These are phyloP conservation scores for Beauveria varroae DNA, from an alignment of 2,329 filamentous ascomycete species.

Conservation along the genomic window DNA sequence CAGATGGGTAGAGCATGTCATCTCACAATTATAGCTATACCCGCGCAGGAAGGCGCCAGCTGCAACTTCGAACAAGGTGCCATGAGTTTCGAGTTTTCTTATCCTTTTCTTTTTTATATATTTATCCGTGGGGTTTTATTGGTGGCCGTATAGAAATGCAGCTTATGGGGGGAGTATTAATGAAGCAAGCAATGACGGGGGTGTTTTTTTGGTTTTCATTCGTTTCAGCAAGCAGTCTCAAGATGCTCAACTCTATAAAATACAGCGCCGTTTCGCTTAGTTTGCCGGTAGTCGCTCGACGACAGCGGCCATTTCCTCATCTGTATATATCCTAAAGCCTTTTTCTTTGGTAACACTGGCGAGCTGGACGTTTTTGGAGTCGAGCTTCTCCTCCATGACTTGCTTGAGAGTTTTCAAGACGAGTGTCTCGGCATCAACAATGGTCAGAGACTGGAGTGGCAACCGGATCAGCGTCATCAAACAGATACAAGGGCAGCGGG, in stretches of 20 bases:
- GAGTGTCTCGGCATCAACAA: constrained; percentile 86
- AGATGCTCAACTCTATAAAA: constrained; percentile 13
- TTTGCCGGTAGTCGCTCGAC: constrained; percentile 74
- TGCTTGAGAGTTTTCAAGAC: constrained; percentile 98
- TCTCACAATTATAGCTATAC: not conserved
- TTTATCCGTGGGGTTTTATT: not conserved
- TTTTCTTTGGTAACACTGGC: constrained; percentile 96
- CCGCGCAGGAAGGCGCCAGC: not conserved
- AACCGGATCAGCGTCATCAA: constrained; percentile 8
- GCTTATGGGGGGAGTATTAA: not conserved
- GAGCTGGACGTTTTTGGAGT: constrained; percentile 96
- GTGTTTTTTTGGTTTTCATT: constrained; percentile 2
- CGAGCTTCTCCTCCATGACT: constrained; percentile 99
- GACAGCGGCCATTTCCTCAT: constrained; percentile 92
- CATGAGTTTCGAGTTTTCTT: not conserved
- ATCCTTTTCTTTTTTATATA: not conserved
- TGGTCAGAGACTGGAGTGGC: constrained; percentile 64
- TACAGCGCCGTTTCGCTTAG: constrained; percentile 26
- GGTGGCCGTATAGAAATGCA: not conserved
- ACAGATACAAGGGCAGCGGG: not conserved
- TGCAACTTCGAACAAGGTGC: not conserved
- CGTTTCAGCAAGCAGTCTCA: constrained; percentile 1
- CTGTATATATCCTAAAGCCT: constrained; percentile 97
- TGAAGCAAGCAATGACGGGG: not conserved
- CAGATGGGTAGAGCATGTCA: not conserved